These are phyloP conservation scores for Aegilops speltoides DNA, from an alignment of 176 grass and related monocot genomes.

Conservation along the genomic window DNA sequence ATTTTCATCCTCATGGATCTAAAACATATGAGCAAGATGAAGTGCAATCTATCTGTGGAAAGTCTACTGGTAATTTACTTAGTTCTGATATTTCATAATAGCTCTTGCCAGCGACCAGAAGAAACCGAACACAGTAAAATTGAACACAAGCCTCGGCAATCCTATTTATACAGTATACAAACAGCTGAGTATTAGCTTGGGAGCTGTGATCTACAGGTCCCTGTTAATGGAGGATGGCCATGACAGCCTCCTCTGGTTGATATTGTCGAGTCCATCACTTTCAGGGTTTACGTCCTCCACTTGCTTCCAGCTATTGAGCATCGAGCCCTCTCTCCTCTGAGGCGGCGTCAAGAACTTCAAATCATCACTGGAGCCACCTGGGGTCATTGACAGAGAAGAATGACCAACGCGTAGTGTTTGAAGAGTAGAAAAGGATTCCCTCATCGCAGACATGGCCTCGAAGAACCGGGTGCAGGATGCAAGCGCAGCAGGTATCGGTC, in stretches of 20 bases:
- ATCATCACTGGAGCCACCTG: conserved; percentile 41
- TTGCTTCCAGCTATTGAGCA: conserved; percentile 55
- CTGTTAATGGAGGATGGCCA: conserved; percentile 67
- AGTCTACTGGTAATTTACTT: not conserved
- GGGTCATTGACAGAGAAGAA: conserved; percentile 47
- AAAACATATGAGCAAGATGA: no score
- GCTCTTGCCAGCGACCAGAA: not conserved
- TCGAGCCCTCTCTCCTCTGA: conserved; percentile 48
- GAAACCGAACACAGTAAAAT: not conserved
- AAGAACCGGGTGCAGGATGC: conserved; percentile 98
- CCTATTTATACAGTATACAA: conserved; percentile 14
- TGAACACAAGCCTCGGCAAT: not conserved
- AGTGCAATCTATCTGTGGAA: no score
- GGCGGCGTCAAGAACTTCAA: conserved; percentile 60
- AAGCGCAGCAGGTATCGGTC: conserved; percentile 87
- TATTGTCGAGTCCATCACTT: conserved; percentile 28
- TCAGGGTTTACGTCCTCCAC: conserved; percentile 36
- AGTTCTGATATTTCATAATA: not conserved
- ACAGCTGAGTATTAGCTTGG: not conserved
- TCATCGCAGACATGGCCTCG: conserved; percentile 98
- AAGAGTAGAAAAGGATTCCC: conserved; percentile 92
- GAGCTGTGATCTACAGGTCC: conserved; percentile 37
- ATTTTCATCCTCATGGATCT: no score
- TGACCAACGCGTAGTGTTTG: conserved; percentile 69
- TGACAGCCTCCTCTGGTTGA: conserved; percentile 73